Percentiles rank a stretch among this genome's conserved stretches.
Evolutionary conservation across 345 rosid genomes (phyloP).

Genomic region (Draba incana): DNA sequence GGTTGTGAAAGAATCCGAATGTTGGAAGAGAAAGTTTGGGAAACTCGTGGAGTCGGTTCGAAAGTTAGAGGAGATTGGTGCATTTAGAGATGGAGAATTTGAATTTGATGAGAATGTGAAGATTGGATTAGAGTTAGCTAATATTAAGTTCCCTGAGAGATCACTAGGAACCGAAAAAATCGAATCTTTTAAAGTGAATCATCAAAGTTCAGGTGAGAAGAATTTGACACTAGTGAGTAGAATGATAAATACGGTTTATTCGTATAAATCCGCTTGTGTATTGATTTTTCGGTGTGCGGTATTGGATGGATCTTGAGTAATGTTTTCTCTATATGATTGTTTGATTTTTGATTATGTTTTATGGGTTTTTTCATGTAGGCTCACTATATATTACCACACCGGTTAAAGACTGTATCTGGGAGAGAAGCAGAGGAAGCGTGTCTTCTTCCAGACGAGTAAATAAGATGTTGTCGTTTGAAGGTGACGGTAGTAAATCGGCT

Average conservation of each 20-base stretch:
- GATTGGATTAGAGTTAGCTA: conserved; percentile 23
- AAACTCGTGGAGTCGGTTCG: conserved; percentile 46
- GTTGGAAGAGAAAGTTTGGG: conserved; percentile 59
- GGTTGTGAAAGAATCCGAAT: conserved; percentile 53
- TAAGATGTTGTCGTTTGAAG: conserved; percentile 54
- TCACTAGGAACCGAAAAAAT: neutral
- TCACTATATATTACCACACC: conserved; percentile 44
- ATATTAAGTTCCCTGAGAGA: neutral
- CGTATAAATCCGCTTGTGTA: no score
- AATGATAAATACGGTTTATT: neutral
- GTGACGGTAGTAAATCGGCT: conserved; percentile 36
- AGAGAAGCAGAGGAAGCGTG: conserved; percentile 33
- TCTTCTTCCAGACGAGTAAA: conserved; percentile 36
- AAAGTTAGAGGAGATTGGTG: conserved; percentile 28
- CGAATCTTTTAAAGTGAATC: conserved; percentile 24
- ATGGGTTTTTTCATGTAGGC: conserved; percentile 35
- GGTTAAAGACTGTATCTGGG: conserved; percentile 26
- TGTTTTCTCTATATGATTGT: neutral
- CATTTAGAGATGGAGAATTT: conserved; percentile 17
- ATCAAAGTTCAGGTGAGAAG: conserved; percentile 38
- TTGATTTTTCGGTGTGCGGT: no score
- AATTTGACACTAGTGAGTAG: neutral
- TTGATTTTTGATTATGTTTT: neutral
- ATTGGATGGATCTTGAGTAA: no score
- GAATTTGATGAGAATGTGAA: conserved; percentile 36